Percentiles rank a stretch among this genome's conserved stretches.
Evolutionary conservation across 202 grass and related monocot species (phyloP).

Genomic region (Hordeum pubiflorum): DNA sequence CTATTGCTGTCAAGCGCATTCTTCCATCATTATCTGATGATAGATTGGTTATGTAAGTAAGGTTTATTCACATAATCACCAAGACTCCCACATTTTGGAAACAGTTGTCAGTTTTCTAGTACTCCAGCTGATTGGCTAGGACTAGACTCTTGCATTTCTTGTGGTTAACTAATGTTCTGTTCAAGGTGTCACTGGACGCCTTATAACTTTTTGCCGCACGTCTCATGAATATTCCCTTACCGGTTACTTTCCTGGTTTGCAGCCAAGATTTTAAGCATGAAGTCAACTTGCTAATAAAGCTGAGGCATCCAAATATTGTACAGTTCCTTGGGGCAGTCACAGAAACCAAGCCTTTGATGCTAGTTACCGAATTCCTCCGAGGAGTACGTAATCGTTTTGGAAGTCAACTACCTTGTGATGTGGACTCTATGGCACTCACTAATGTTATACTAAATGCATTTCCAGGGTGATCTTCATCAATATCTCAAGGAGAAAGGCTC

Average conservation of each 20-base stretch:
- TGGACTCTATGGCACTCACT: background rate
- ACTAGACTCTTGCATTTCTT: background rate
- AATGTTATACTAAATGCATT: conserved; percentile 22
- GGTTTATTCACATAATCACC: background rate
- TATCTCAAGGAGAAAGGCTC: conserved; percentile 89
- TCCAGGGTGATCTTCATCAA: conserved; percentile 97
- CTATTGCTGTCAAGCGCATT: conserved; percentile 97
- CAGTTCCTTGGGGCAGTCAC: conserved; percentile 99
- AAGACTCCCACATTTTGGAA: background rate
- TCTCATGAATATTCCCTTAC: conserved; percentile 9
- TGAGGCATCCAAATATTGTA: conserved; percentile 98
- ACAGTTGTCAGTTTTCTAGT: background rate
- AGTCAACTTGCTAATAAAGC: conserved; percentile 94
- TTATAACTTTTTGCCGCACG: background rate
- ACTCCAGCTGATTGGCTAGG: background rate
- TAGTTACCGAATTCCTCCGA: conserved; percentile 85
- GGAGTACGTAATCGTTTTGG: conserved; percentile 53
- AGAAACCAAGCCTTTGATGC: conserved; percentile 93
- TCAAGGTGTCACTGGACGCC: background rate
- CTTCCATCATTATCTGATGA: conserved; percentile 98
- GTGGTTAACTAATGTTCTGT: background rate
- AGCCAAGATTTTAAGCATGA: conserved; percentile 99
- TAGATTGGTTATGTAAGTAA: conserved; percentile 83
- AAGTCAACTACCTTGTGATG: background rate
- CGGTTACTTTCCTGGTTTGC: conserved; percentile 18